Evolutionary conservation across 2,329 filamentous ascomycete genomes (phyloP), one percentile per base, ranked within the genome.

Genomic region (Penicillium sp.): DNA sequence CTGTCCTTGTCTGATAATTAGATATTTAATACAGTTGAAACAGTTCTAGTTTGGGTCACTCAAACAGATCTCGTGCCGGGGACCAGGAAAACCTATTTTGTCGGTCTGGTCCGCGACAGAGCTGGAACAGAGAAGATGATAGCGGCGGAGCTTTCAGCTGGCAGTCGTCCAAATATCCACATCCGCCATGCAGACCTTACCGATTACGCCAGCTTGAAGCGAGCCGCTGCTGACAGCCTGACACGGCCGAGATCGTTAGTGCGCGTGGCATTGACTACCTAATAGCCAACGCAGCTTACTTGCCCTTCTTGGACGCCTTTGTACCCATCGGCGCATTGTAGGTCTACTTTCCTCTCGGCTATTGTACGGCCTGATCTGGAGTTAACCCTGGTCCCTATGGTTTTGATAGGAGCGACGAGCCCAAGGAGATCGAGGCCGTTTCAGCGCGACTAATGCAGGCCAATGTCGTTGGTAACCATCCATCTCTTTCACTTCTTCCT

Each of bases 401-500:
- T n/a, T n/a, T n/a, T n/a, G n/a, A 34, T 8, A 34, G 31, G 31
- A 18, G 31, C 8, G n/a, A 18, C 4, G 10, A 34, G 31, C 5
- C 10, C 14, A 14, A 34, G 14, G 31, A 16, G 13, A 7, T 34
- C 12, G 31, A 34, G 0, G 31, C n/a, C 10, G 31, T 16, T 10
- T 18, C 8, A 34, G 10, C 14, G 2, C 1, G 18, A 14, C 14
- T 16, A 9, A 16, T 34, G 6, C 6, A 37, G 4, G 22, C 18
- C 22, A 44, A 44, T n/a, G n/a, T 44, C 3, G 5, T 37, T 8
- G 41, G 13, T 7, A 34, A 36, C 3, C 3, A 44, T 44, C 16
- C 35, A 44, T n/a, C 18, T 34, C 3, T 22, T 44, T 2, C 33
- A 57, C 7, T 47, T 52, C 16, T 57, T 55, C 56, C 50, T 76